Evolutionary conservation across 805 yeast species (phyloP).

Genomic region (Myxozyma neotropica): DNA sequence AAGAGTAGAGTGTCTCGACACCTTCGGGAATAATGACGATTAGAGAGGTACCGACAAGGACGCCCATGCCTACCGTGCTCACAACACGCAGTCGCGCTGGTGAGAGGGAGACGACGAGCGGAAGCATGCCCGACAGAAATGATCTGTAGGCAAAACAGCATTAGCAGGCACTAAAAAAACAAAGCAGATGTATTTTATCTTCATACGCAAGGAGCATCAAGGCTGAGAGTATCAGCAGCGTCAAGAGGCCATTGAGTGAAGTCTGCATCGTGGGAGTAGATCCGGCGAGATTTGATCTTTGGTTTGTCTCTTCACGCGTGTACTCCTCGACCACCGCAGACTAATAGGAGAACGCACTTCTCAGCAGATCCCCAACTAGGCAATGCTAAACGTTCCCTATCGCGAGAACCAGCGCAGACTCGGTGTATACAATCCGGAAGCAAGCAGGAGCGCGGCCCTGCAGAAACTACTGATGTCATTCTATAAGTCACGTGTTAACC

Average conservation of each 20-base stretch:
- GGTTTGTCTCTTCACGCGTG: too few relatives aligned
- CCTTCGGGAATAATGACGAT: constrained; percentile 70
- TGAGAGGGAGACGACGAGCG: constrained; percentile 41
- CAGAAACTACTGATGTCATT: background rate
- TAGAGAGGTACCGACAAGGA: constrained; percentile 62
- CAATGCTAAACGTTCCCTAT: too few relatives aligned
- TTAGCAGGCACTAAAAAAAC: background rate
- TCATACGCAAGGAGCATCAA: constrained; percentile 40
- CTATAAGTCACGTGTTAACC: background rate
- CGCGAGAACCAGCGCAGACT: too few relatives aligned
- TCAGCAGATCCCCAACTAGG: background rate
- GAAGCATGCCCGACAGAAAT: constrained; percentile 41
- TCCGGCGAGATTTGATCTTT: too few relatives aligned
- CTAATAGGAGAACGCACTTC: background rate
- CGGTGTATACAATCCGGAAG: too few relatives aligned
- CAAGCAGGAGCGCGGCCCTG: too few relatives aligned
- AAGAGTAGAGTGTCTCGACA: constrained; percentile 47
- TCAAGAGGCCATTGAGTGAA: constrained; percentile 26
- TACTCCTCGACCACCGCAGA: too few relatives aligned
- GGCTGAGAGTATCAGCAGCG: constrained; percentile 37
- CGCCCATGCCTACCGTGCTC: constrained; percentile 60
- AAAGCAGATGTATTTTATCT: too few relatives aligned
- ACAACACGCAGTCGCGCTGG: constrained; percentile 44
- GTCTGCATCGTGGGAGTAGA: constrained; percentile 9
- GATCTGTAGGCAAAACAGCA: constrained; percentile 33